phyloP scores from a whole-genome alignment of 805 yeast genomes.

The Geotrichum ghanense region DNA sequence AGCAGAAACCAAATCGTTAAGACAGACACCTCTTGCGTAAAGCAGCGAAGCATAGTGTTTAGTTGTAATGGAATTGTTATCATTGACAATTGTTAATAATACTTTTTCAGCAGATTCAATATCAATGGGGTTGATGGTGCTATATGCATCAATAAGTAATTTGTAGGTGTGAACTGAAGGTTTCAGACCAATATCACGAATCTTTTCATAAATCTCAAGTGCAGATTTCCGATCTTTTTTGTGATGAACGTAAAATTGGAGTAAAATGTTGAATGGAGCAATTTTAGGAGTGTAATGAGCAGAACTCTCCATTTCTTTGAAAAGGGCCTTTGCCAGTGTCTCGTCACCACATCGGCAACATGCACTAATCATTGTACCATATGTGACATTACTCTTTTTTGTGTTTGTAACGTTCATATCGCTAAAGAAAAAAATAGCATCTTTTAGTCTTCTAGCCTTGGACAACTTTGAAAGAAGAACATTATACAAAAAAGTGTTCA shows the following conservation, averaged over 20 bases:
- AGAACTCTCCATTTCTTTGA: slow-evolving; percentile 26
- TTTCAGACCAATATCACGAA: slow-evolving; percentile 18
- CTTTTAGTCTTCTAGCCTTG: slow-evolving; percentile 26
- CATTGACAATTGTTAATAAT: slow-evolving; percentile 21
- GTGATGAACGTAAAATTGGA: slow-evolving; percentile 28
- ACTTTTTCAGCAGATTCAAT: slow-evolving; percentile 27
- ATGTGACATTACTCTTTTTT: slow-evolving; percentile 23
- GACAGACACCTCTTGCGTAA: slow-evolving; percentile 28
- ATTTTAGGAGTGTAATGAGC: slow-evolving; percentile 21
- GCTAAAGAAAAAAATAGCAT: slow-evolving; percentile 21
- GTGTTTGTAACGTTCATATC: slow-evolving; percentile 22
- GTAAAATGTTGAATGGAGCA: slow-evolving; percentile 29
- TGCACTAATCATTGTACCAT: slow-evolving; percentile 29
- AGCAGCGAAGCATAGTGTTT: slow-evolving; percentile 29
- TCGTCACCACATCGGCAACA: slow-evolving; percentile 28
- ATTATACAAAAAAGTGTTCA: slow-evolving; percentile 27
- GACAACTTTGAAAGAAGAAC: slow-evolving; percentile 26
- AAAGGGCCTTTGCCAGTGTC: slow-evolving; percentile 21
- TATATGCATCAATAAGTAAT: slow-evolving; percentile 28
- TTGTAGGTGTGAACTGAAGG: slow-evolving; percentile 31
- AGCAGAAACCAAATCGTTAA: slow-evolving; percentile 25
- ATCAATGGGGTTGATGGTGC: slow-evolving; percentile 23
- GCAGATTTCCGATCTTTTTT: slow-evolving; percentile 24
- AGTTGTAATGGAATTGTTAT: slow-evolving; percentile 20
- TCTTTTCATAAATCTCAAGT: slow-evolving; percentile 20